These are phyloP conservation scores for Paramyrothecium sp. DNA, from an alignment of 2,329 filamentous ascomycete genomes.

Conservation along the genomic window DNA sequence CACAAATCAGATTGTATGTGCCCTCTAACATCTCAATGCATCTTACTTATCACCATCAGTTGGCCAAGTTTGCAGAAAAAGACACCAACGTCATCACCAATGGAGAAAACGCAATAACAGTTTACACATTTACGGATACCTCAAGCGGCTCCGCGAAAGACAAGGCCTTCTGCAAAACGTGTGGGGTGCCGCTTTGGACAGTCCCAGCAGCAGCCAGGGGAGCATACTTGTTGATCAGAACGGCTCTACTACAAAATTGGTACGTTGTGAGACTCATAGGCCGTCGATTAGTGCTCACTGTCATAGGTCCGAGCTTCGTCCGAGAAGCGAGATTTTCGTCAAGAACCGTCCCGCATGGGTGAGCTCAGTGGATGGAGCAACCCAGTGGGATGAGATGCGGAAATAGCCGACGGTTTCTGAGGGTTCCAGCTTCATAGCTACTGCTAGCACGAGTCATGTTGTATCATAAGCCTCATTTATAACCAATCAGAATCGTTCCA, in stretches of 20 bases:
- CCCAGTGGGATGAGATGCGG: slow-evolving; percentile 23
- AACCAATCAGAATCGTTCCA: not conserved
- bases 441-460: not conserved
- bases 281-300: not conserved
- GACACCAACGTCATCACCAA: slow-evolving; percentile 11
- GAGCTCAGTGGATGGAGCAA: slow-evolving; percentile 11
- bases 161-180: slow-evolving; percentile 22
- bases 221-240: slow-evolving; percentile 18
- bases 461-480: not conserved
- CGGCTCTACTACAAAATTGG: slow-evolving; percentile 19
- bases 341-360: slow-evolving; percentile 23
- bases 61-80: slow-evolving; percentile 21
- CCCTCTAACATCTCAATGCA: not conserved
- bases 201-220: slow-evolving; percentile 20
- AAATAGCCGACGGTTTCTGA: slow-evolving; percentile 10
- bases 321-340: slow-evolving; percentile 24
- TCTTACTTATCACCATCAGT: slow-evolving; percentile 6
- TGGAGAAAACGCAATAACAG: slow-evolving; percentile 2
- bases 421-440: not conserved
- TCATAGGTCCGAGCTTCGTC: slow-evolving; percentile 12
- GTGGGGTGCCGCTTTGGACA: slow-evolving; percentile 25
- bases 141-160: slow-evolving; percentile 20
- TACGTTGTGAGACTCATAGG: slow-evolving; percentile 9
- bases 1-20: slow-evolving; percentile 13
- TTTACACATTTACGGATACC: slow-evolving; percentile 18